Conservation (phyloP, 2,329 filamentous ascomycete genomes). For the Fusarium hostae region DNA sequence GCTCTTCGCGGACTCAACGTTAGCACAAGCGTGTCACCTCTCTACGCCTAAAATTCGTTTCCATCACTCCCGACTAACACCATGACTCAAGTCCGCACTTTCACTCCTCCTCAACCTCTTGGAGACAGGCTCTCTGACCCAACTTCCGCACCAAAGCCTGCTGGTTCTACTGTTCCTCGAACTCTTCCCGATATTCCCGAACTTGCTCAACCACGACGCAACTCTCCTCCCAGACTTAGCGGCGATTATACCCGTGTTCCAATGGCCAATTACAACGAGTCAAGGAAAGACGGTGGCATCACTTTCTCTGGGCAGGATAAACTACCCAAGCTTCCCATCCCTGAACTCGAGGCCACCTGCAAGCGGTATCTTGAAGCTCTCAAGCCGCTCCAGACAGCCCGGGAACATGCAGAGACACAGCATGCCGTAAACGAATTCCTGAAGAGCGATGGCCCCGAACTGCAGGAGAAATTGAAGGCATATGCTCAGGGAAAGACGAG, state of each 20-base stretch:
- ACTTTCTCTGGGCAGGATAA: constrained; percentile 91
- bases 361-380: constrained; percentile 83
- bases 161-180: constrained; percentile 53
- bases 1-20: constrained; percentile 87
- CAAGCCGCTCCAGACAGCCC: constrained; percentile 79
- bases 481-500: constrained; percentile 93
- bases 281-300: constrained; percentile 73
- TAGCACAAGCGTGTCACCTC: constrained; percentile 79
- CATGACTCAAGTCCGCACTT: constrained; percentile 53
- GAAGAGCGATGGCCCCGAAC: constrained; percentile 78
- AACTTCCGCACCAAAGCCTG: constrained; percentile 26
- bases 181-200: constrained; percentile 53
- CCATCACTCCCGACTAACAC: constrained; percentile 43
- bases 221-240: constrained; percentile 41
- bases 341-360: constrained; percentile 82
- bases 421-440: constrained; percentile 86
- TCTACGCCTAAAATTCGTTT: constrained; percentile 69
- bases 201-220: constrained; percentile 36
- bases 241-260: constrained; percentile 57
- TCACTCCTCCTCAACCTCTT: constrained; percentile 75
- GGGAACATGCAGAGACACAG: constrained; percentile 86
- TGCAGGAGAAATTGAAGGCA: constrained; percentile 89
- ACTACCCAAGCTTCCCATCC: constrained; percentile 91
- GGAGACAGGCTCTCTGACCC: constrained; percentile 72
- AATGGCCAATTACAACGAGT: constrained; percentile 64